These are phyloP conservation scores for Leptomonas pyrrhocoris DNA, from an alignment of 208 protist species.

Conservation along the genomic window DNA sequence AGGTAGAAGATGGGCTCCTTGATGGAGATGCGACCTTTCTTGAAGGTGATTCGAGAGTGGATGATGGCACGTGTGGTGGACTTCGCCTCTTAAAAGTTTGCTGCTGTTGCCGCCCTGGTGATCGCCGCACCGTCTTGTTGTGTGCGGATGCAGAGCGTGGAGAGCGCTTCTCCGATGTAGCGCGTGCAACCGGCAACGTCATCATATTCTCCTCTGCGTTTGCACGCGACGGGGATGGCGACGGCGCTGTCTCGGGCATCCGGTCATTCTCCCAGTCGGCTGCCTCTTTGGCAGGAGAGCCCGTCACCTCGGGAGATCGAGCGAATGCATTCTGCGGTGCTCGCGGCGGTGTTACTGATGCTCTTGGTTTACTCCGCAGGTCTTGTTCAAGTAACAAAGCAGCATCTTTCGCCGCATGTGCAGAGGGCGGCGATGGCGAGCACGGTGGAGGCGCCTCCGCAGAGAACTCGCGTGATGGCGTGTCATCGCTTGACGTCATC, in stretches of 20 bases:
- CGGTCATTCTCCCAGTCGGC: not conserved
- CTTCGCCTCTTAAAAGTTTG: too few relatives aligned
- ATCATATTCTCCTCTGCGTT: not conserved
- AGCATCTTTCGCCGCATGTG: not conserved
- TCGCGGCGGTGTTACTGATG: not conserved
- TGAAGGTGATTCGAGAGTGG: too few relatives aligned
- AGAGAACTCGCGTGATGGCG: constrained; percentile 8
- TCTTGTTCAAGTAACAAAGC: not conserved
- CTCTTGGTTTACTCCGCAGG: too few relatives aligned
- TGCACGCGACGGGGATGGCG: constrained; percentile 1
- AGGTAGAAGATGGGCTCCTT: not conserved
- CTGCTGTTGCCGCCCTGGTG: not conserved
- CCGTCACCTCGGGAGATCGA: not conserved
- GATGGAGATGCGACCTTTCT: not conserved
- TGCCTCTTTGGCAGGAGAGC: not conserved
- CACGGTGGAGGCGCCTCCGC: constrained; percentile 13
- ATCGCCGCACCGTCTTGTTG: not conserved
- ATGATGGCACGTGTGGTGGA: too few relatives aligned
- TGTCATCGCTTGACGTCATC: not conserved
- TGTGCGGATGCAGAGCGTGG: not conserved
- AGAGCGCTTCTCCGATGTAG: not conserved
- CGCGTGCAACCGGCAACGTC: not conserved
- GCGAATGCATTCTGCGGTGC: not conserved
- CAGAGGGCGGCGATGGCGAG: constrained; percentile 31
- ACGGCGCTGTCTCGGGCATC: not conserved